phyloP scores from a whole-genome alignment of 2,329 filamentous ascomycete genomes.

The Trichoderma harzianum region DNA sequence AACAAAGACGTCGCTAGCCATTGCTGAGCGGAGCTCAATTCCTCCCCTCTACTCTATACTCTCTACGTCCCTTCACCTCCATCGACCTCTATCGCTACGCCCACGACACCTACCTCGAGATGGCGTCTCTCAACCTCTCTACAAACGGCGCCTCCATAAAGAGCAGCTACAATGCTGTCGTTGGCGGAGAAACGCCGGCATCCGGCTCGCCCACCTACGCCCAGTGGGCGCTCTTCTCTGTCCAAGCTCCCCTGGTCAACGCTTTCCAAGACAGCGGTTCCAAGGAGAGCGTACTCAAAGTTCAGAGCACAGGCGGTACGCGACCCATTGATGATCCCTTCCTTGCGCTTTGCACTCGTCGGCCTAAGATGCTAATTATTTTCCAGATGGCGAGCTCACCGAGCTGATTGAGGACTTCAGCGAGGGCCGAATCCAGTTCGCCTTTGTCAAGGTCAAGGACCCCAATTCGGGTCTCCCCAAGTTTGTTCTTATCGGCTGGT shows the following conservation, averaged over 20 bases:
- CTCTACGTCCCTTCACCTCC: background rate
- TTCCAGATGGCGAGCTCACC: slow-evolving; percentile 78
- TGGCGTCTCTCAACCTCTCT: slow-evolving; percentile 79
- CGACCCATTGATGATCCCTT: background rate
- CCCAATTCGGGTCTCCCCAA: slow-evolving; percentile 88
- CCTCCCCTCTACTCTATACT: slow-evolving; percentile 20
- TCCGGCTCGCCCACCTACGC: slow-evolving; percentile 74
- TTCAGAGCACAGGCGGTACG: slow-evolving; percentile 83
- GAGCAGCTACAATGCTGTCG: slow-evolving; percentile 66
- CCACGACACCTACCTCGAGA: slow-evolving; percentile 35
- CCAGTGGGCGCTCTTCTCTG: slow-evolving; percentile 92
- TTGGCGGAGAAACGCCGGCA: slow-evolving; percentile 49
- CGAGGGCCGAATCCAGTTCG: slow-evolving; percentile 94
- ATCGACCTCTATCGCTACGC: slow-evolving; percentile 23
- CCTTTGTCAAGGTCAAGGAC: slow-evolving; percentile 94
- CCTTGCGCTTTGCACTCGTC: background rate
- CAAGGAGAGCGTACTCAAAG: slow-evolving; percentile 94
- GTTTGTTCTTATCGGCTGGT: slow-evolving; percentile 92
- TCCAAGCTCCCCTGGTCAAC: slow-evolving; percentile 86
- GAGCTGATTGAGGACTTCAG: slow-evolving; percentile 95
- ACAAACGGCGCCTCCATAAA: slow-evolving; percentile 80
- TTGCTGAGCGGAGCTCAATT: slow-evolving; percentile 29
- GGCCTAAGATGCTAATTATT: slow-evolving; percentile 22
- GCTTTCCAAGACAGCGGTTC: slow-evolving; percentile 82
- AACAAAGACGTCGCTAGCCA: background rate